These are phyloP conservation scores for Fusarium penzigii DNA, from an alignment of 2,329 filamentous ascomycete species.

Conservation along the genomic window DNA sequence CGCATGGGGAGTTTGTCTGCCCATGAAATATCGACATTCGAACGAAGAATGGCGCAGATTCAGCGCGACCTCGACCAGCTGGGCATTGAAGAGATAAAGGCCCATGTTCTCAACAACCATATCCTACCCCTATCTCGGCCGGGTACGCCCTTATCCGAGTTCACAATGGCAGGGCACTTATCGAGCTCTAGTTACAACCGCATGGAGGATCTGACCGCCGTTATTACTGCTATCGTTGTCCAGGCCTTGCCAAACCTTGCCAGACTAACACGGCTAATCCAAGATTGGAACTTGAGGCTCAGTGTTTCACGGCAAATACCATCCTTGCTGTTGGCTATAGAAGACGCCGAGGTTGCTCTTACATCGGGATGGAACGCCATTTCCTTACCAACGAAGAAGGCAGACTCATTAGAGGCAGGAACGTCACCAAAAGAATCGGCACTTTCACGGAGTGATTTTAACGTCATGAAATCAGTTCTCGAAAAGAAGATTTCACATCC, in stretches of 20 bases:
- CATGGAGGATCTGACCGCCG: conserved; percentile 86
- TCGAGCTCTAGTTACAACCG: conserved; percentile 60
- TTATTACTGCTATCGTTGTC: conserved; percentile 90
- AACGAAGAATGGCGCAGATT: conserved; percentile 74
- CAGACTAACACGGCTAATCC: conserved; percentile 70
- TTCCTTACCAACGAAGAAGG: conserved; percentile 28
- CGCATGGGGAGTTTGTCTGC: conserved; percentile 74
- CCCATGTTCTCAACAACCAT: conserved; percentile 80
- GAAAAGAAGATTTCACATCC: conserved; percentile 69
- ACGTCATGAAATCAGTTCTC: conserved; percentile 63
- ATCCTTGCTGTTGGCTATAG: conserved; percentile 63
- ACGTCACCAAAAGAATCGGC: conserved; percentile 19
- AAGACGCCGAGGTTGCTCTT: conserved; percentile 66
- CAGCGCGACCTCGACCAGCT: conserved; percentile 66
- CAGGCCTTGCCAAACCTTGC: conserved; percentile 82
- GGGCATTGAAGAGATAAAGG: conserved; percentile 85
- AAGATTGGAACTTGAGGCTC: conserved; percentile 76
- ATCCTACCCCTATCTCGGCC: conserved; percentile 55
- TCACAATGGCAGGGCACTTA: conserved; percentile 39
- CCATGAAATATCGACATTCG: conserved; percentile 66
- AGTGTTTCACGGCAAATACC: conserved; percentile 74
- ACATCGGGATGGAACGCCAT: conserved; percentile 67
- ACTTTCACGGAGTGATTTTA: conserved; percentile 49
- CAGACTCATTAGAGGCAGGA: conserved; percentile 19
- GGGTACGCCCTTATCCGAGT: conserved; percentile 36